phyloP scores from a whole-genome alignment of 257 asterid species.

The Verbena officinalis region DNA sequence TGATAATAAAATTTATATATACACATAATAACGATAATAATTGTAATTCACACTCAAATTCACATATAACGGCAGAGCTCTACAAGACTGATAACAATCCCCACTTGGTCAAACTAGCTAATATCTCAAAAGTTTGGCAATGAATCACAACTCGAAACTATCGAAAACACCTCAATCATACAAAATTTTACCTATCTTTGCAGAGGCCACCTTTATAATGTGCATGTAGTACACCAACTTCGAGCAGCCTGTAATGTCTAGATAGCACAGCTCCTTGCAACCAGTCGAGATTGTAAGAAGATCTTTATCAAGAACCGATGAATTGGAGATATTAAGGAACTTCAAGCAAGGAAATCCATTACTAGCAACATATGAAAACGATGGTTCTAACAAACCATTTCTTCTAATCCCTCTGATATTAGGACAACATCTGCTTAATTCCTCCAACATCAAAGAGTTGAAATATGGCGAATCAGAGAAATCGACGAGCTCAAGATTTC shows the following conservation, averaged over 20 bases:
- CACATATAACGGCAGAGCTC: too few species aligned
- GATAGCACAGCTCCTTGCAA: conserved; percentile 40
- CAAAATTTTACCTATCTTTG: conserved; percentile 34
- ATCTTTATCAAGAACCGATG: conserved; percentile 41
- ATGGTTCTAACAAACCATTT: conserved; percentile 32
- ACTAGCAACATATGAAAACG: conserved; percentile 19
- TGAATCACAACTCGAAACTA: background rate
- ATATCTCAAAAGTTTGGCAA: too few species aligned
- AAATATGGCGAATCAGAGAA: conserved; percentile 54
- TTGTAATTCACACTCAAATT: too few species aligned
- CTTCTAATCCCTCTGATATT: conserved; percentile 50
- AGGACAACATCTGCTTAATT: conserved; percentile 41
- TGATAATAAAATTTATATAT: too few species aligned
- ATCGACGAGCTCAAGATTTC: conserved; percentile 52
- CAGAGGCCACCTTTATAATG: conserved; percentile 39
- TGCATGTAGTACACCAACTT: conserved; percentile 47
- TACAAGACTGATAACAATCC: too few species aligned
- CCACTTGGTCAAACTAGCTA: too few species aligned
- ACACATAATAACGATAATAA: too few species aligned
- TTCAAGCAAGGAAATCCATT: conserved; percentile 40
- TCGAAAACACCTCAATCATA: conserved; percentile 38
- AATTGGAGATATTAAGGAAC: conserved; percentile 45
- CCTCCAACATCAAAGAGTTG: conserved; percentile 29
- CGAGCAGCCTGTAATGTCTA: conserved; percentile 45
- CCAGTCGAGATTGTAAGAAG: conserved; percentile 36